Base-by-base conservation (phyloP, 257 asterid genomes). In the Plantago elongata region DNA sequence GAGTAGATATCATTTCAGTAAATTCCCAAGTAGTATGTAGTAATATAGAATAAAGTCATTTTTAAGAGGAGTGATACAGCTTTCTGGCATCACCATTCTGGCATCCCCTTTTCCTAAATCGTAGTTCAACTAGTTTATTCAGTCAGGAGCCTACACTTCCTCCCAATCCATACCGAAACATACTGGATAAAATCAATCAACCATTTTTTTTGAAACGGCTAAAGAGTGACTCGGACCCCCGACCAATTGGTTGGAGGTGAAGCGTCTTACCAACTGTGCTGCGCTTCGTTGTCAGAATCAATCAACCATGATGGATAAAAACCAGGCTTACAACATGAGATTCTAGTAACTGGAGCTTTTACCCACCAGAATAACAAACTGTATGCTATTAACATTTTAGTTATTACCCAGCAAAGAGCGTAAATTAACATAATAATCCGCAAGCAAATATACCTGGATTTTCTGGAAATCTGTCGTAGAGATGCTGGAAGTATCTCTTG, bases 371-470 rank as follows among this genome's bases (percentile, higher is more conserved):
- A 50, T 3, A 17, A 54, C 13, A 13, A 64, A 44, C 27, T 22
- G 27, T 22, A 22, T 22, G 27, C 27, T 22, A 22, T 22, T 1
- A 22, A 22, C 27, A 22, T 22, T 22, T 22, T 22, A 22, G 27
- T 22, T 22, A 22, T 22, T 2, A 22, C n/a, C 57, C 57, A 51
- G 11, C 8, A 51, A 51, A 16, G 9, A 9, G 57, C 29, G 56
- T 29, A 12, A 62, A 44, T 17, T 37, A 44, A 64, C 60, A 29
- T 49, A 61, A 64, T n/a, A 57, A 4, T 51, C 11, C 9, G 16
- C 62, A 48, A 43, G 12, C 37, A 14, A 27, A 51, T 58, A 50
- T 72, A 86, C 99, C 95, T 86, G 96, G 71, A 92, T 75, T 75
- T 78, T 80, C 78, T 78, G 94, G 71, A 81, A 57, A 71, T 81